Evolutionary conservation across 1,284 basidiomycete genomes (phyloP).

Genomic region (Cutaneotrichosporon dermatis): DNA sequence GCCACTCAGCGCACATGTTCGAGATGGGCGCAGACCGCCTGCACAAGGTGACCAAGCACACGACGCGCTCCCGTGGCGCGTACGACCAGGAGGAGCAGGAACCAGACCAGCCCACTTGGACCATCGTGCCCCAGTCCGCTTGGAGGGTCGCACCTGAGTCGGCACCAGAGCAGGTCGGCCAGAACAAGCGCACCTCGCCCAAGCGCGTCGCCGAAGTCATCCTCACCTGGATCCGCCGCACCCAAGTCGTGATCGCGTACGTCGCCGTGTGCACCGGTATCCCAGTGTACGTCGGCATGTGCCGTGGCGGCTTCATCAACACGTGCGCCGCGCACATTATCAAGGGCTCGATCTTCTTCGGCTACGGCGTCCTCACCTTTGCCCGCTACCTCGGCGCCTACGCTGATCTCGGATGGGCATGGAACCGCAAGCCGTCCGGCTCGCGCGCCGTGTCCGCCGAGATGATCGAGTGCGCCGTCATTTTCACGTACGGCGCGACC

Average conservation of each 20-base stretch:
- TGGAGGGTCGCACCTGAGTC: not conserved
- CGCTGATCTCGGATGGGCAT: constrained; percentile 87
- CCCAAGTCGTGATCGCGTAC: constrained; percentile 39
- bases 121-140: not conserved
- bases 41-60: not conserved
- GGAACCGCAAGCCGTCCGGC: constrained; percentile 59
- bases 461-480: constrained; percentile 78
- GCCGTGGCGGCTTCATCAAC: constrained; percentile 59
- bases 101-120: too few species aligned
- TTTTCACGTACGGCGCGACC: constrained; percentile 82
- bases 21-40: constrained; percentile 18
- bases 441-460: constrained; percentile 63
- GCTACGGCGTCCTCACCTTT: constrained; percentile 83
- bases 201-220: constrained; percentile 21
- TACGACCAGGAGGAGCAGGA: constrained; percentile 23
- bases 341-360: constrained; percentile 88
- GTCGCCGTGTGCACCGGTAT: constrained; percentile 34
- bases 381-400: constrained; percentile 87
- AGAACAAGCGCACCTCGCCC: not conserved
- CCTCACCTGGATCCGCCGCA: constrained; percentile 37
- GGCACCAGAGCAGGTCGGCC: not conserved
- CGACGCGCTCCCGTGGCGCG: constrained; percentile 16
- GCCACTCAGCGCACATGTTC: constrained; percentile 9
- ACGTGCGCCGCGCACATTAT: constrained; percentile 88
- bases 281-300: constrained; percentile 37